A percentile compares a stretch with the other conserved stretches of the same genome.
Conservation (phyloP, 2,329 filamentous ascomycete genomes). For the Beauveria pseudobassiana region DNA sequence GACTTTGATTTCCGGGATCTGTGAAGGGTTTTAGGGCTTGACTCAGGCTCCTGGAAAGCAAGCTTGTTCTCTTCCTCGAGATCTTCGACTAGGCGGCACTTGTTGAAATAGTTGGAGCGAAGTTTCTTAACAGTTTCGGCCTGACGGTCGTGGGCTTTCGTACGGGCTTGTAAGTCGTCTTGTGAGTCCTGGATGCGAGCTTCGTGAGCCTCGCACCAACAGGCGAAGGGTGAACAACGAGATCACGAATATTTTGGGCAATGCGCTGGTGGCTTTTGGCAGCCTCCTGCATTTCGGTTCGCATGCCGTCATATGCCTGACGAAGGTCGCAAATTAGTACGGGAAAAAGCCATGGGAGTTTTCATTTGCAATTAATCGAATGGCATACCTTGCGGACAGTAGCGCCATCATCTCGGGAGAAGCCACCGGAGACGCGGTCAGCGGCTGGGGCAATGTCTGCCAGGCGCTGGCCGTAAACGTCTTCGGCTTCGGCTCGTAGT, state of each 20-base stretch:
- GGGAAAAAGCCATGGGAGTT: background rate
- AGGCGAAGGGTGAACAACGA: constrained; percentile 87
- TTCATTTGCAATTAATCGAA: background rate
- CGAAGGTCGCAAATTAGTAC: constrained; percentile 14
- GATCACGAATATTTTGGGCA: constrained; percentile 88
- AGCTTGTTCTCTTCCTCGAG: constrained; percentile 98
- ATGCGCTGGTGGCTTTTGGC: constrained; percentile 90
- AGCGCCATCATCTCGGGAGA: constrained; percentile 86
- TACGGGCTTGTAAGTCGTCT: constrained; percentile 82
- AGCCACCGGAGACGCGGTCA: constrained; percentile 77
- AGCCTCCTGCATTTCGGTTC: constrained; percentile 86
- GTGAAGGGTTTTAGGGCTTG: constrained; percentile 53
- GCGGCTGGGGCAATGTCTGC: constrained; percentile 74
- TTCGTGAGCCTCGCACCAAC: constrained; percentile 95
- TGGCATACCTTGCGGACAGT: constrained; percentile 79
- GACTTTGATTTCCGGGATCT: constrained; percentile 82
- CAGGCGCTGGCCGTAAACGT: constrained; percentile 74
- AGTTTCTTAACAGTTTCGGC: constrained; percentile 86
- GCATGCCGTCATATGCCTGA: constrained; percentile 89
- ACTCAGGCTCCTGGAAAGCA: constrained; percentile 82
- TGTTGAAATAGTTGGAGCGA: constrained; percentile 96
- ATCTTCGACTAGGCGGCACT: constrained; percentile 92
- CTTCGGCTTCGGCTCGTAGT: constrained; percentile 92
- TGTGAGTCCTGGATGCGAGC: constrained; percentile 86
- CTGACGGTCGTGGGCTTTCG: constrained; percentile 91